Percentiles rank a stretch among this genome's conserved stretches.
Evolutionary conservation across 768 basidiomycete species (phyloP).

Genomic region (Piloderma croceum): DNA sequence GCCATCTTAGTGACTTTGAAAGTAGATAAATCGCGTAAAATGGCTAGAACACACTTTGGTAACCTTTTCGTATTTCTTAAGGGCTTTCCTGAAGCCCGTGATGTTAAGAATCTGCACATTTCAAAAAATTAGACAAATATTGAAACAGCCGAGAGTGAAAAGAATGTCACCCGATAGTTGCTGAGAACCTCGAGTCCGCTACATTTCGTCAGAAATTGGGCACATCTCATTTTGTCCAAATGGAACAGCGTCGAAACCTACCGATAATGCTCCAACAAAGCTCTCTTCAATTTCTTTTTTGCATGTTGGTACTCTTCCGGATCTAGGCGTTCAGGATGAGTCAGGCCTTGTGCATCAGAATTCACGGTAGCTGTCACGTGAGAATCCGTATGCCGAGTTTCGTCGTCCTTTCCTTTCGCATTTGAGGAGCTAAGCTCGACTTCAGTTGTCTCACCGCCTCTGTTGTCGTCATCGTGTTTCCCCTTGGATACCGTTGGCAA

Average conservation of each 20-base stretch:
- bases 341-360: no score
- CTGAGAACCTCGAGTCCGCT: slow-evolving; percentile 81
- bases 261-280: slow-evolving; percentile 81
- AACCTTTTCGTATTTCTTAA: slow-evolving; percentile 82
- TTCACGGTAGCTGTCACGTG: no score
- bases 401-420: slow-evolving; percentile 5
- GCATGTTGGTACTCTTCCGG: slow-evolving; percentile 81
- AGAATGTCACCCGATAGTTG: slow-evolving; percentile 69
- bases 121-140: not conserved
- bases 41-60: slow-evolving; percentile 45
- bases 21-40: not conserved
- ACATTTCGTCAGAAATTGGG: slow-evolving; percentile 1
- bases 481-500: no score
- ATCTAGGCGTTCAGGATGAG: no score
- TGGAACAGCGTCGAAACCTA: slow-evolving; percentile 20
- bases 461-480: no score
- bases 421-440: no score
- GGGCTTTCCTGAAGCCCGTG: slow-evolving; percentile 81
- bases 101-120: slow-evolving; percentile 70
- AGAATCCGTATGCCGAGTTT: slow-evolving; percentile 4
- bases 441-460: no score
- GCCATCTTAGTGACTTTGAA: no score
- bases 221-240: no score
- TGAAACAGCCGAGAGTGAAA: not conserved
- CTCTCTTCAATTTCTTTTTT: slow-evolving; percentile 80